A percentile compares a stretch with the other conserved stretches of the same genome.
Conservation (phyloP, 139 green algal species). For the Closterium sp. region DNA sequence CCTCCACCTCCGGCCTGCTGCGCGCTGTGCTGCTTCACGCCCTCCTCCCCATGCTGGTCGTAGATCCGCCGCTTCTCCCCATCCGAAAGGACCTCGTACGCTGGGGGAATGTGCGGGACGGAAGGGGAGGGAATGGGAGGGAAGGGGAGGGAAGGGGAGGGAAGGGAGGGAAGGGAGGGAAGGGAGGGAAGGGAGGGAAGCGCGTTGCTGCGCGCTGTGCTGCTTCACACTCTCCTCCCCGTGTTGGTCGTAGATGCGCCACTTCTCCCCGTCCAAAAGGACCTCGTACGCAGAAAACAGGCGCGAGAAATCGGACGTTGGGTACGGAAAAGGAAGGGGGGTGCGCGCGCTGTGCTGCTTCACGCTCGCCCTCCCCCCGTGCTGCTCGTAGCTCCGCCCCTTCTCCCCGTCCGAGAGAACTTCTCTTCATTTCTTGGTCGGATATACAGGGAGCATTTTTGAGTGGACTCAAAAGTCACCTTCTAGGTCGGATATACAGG, state of each 20-base stretch:
- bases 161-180: background rate
- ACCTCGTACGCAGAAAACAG: constrained; percentile 96
- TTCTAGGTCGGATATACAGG: too few relatives aligned
- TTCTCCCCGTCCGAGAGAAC: constrained; percentile 88
- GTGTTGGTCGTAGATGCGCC: constrained; percentile 92
- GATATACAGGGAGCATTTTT: too few relatives aligned
- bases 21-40: constrained; percentile 81
- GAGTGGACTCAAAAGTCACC: too few relatives aligned
- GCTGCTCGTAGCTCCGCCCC: constrained; percentile 89
- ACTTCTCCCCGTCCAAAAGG: constrained; percentile 85
- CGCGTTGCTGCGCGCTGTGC: constrained; percentile 64
- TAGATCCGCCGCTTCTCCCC: constrained; percentile 93
- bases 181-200: background rate
- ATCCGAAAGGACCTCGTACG: constrained; percentile 93
- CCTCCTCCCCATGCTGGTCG: constrained; percentile 95
- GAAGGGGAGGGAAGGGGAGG: background rate
- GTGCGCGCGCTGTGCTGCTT: constrained; percentile 74
- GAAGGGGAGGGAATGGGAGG: background rate
- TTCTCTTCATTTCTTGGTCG: too few relatives aligned
- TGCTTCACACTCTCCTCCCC: constrained; percentile 97
- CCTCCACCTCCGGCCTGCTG: constrained; percentile 60
- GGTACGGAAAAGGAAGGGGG: background rate
- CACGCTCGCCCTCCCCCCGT: constrained; percentile 96
- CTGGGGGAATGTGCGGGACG: too few relatives aligned
- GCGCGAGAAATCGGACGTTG: too few relatives aligned